These are phyloP conservation scores for Populus pruinosa DNA, from an alignment of 345 rosid genomes.

Conservation along the genomic window DNA sequence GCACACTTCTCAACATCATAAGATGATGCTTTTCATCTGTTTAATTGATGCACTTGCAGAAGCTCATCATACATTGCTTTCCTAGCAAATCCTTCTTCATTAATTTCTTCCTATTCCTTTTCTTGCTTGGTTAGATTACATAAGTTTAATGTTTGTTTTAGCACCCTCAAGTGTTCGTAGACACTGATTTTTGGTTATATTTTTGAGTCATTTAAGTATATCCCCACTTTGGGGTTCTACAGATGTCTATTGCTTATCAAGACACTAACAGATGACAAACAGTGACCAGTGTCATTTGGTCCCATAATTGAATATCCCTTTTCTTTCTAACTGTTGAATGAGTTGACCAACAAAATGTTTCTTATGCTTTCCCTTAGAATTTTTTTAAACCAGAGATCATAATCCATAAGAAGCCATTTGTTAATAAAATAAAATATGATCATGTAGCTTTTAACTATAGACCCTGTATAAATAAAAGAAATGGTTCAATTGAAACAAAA, in stretches of 20 bases:
- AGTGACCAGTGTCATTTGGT: background rate
- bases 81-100: background rate
- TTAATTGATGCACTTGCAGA: background rate
- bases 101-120: background rate
- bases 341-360: background rate
- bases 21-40: background rate
- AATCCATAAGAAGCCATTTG: background rate
- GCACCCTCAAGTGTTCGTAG: background rate
- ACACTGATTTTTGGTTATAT: background rate
- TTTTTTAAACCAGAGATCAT: background rate
- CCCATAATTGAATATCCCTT: background rate
- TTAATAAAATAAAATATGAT: background rate
- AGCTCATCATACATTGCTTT: background rate
- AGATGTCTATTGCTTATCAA: background rate
- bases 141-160: background rate
- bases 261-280: background rate
- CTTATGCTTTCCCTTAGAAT: background rate
- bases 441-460: background rate
- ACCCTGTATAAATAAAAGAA: background rate
- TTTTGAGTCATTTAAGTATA: background rate
- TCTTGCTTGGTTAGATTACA: background rate
- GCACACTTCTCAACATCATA: conserved; percentile 2
- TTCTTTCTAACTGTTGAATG: background rate
- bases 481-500: background rate
- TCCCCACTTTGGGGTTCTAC: background rate